Percentiles rank a stretch among this genome's conserved stretches.
These are phyloP conservation scores for Penicillium nucicola DNA, from an alignment of 495 filamentous ascomycete genomes.

Conservation along the genomic window DNA sequence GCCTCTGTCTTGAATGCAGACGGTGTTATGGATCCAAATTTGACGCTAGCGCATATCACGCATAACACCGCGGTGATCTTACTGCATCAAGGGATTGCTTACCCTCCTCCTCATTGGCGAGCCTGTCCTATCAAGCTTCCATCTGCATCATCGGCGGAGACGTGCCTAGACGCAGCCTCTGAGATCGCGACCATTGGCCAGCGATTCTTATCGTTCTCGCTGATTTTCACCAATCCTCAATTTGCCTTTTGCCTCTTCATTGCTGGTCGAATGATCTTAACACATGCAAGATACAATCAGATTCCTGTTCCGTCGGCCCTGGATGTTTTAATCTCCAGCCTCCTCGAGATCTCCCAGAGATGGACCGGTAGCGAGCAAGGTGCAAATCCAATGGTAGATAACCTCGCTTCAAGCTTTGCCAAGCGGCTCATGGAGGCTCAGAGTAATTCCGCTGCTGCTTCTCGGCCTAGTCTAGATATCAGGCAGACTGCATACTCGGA, in stretches of 20 bases:
- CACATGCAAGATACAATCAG: slow-evolving; percentile 24
- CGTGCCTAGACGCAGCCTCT: slow-evolving; percentile 23
- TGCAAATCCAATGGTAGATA: slow-evolving; percentile 5
- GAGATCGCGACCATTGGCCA: slow-evolving; percentile 19
- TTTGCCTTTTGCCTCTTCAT: slow-evolving; percentile 28
- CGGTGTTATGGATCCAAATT: slow-evolving; percentile 24
- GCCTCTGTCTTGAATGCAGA: neutral
- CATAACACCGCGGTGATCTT: slow-evolving; percentile 26
- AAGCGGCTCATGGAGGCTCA: slow-evolving; percentile 25
- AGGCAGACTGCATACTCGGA: slow-evolving; percentile 36
- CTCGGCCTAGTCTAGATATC: slow-evolving; percentile 26
- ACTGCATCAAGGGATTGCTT: slow-evolving; percentile 23
- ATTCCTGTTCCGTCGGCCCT: slow-evolving; percentile 20
- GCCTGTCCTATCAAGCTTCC: slow-evolving; percentile 14
- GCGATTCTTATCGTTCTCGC: slow-evolving; percentile 16
- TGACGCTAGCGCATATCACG: slow-evolving; percentile 23
- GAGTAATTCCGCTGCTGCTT: slow-evolving; percentile 12
- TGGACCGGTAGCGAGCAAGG: slow-evolving; percentile 24
- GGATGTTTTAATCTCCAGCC: slow-evolving; percentile 20
- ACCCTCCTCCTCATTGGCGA: slow-evolving; percentile 18
- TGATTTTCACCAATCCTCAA: slow-evolving; percentile 19
- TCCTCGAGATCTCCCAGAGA: slow-evolving; percentile 31
- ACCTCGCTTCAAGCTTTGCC: slow-evolving; percentile 34
- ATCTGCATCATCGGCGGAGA: slow-evolving; percentile 16
- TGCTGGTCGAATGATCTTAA: slow-evolving; percentile 29